phyloP scores from a whole-genome alignment of 2,329 filamentous ascomycete genomes.

The Penicillium rolfsii region DNA sequence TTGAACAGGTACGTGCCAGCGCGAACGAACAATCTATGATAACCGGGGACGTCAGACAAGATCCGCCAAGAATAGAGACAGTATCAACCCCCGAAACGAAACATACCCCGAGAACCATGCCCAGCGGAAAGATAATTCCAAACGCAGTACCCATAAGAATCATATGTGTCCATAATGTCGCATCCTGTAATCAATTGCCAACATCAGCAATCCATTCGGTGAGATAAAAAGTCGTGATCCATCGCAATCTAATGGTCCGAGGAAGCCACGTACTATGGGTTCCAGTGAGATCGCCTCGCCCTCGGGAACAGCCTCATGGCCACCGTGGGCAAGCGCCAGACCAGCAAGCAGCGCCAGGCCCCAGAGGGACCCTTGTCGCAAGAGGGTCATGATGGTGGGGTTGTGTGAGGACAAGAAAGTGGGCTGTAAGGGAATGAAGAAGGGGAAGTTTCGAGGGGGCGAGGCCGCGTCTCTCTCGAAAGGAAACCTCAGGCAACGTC shows the following conservation, averaged over 20 bases:
- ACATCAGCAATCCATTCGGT: not conserved
- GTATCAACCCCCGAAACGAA: not conserved
- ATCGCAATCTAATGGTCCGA: not conserved
- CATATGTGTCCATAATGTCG: constrained; percentile 91
- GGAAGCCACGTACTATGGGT: constrained; percentile 64
- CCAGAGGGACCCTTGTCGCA: constrained; percentile 28
- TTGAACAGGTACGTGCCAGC: constrained; percentile 94
- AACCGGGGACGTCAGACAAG: not conserved
- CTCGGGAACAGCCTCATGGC: constrained; percentile 65
- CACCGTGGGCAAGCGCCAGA: constrained; percentile 54
- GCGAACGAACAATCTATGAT: constrained; percentile 76
- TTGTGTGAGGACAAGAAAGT: constrained; percentile 10
- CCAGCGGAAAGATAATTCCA: constrained; percentile 87
- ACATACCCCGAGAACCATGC: constrained; percentile 90
- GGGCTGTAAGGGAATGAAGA: constrained; percentile 6
- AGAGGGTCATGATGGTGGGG: constrained; percentile 23
- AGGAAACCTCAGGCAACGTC: constrained; percentile 7
- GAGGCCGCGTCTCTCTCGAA: constrained; percentile 1
- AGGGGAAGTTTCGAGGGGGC: constrained; percentile 11
- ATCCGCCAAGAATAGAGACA: not conserved
- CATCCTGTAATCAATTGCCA: constrained; percentile 57
- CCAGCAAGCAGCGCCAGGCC: constrained; percentile 33
- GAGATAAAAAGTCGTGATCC: not conserved
- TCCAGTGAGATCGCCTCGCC: constrained; percentile 71
- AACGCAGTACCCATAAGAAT: constrained; percentile 83